Evolutionary conservation across 768 basidiomycete genomes (phyloP), one percentile per base, ranked within the genome.

Genomic region (Pleurotus citrinopileatus): DNA sequence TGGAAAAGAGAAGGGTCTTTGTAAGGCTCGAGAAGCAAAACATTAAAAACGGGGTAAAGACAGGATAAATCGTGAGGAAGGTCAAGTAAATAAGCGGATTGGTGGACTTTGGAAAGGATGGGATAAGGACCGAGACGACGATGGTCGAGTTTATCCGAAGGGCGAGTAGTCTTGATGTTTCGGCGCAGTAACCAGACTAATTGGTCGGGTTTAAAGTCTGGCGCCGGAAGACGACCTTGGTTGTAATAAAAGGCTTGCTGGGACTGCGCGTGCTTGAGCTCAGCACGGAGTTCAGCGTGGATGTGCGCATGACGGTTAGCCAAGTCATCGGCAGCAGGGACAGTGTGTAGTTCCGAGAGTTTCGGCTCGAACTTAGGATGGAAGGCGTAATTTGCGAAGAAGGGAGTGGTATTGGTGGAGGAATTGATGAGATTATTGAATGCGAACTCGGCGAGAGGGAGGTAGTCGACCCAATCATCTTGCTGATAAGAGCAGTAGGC

Each of bases 21-120:
- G 48, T 69, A 70, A 13, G 65, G 67, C 58, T 68, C 62, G n/a
- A 70, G 65, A 29, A 71, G 70, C 4, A 68, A 72, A 22, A 65
- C 63, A 55, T 75, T 63, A 61, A 77, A 75, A 8, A 75, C 69
- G 20, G 71, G 72, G 32, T 75, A 70, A 10, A 76, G 60, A n/a
- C 57, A 58, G 4, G 66, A 66, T 22, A 75, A 59, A 22, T 64
- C 63, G 2, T 59, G 40, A 13, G 73, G 8, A 19, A 74, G 66
- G 0, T 57, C 15, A 23, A 75, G 67, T 8, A 60, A 56, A 55
- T 68, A 72, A 2, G 69, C 46, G n/a, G 57, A 46, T n/a, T 26
- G 10, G 27, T 29, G 23, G 9, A 25, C 15, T 25, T 29, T 25
- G 12, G 22, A 12, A 29, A 46, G 45, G 27, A 60, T 26, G 3